These are phyloP conservation scores for Pseudogymnoascus sp. DNA, from an alignment of 2,329 filamentous ascomycete genomes.

Conservation along the genomic window DNA sequence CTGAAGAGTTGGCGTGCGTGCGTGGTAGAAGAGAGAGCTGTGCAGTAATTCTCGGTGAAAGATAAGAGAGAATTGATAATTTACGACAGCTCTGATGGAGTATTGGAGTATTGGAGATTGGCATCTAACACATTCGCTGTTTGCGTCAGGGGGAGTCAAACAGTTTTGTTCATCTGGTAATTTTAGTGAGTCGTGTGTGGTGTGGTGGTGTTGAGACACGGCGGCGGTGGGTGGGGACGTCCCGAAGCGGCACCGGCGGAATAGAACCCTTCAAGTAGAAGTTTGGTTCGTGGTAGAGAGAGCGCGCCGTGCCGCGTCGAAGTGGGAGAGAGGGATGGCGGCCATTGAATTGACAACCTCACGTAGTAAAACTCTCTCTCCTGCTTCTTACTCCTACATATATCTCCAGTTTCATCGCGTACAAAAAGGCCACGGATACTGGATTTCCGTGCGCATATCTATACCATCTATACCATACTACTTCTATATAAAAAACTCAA, in stretches of 20 bases:
- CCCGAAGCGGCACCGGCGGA: not conserved
- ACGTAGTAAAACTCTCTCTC: not conserved
- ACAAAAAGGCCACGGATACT: not conserved
- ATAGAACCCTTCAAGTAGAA: not conserved
- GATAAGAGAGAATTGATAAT: not conserved
- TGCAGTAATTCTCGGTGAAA: not conserved
- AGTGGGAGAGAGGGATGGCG: not conserved
- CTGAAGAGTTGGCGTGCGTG: not conserved
- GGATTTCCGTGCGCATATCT: not conserved
- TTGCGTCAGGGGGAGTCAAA: not conserved
- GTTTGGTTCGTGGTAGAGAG: not conserved
- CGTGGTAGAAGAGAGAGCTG: not conserved
- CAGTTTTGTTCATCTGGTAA: not conserved
- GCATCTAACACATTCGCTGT: not conserved
- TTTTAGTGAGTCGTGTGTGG: not conserved
- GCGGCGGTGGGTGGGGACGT: not conserved
- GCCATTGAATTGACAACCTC: not conserved
- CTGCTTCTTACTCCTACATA: not conserved
- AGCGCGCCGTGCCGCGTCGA: not conserved
- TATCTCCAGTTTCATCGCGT: not conserved
- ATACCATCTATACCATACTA: not conserved
- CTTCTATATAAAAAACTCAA: not conserved
- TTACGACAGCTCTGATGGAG: not conserved
- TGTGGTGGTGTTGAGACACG: not conserved
- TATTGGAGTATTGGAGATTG: not conserved